Percentiles rank a stretch among this genome's conserved stretches.
Evolutionary conservation across 768 basidiomycete species (phyloP).

Genomic region (Rhizopogon roseolus): DNA sequence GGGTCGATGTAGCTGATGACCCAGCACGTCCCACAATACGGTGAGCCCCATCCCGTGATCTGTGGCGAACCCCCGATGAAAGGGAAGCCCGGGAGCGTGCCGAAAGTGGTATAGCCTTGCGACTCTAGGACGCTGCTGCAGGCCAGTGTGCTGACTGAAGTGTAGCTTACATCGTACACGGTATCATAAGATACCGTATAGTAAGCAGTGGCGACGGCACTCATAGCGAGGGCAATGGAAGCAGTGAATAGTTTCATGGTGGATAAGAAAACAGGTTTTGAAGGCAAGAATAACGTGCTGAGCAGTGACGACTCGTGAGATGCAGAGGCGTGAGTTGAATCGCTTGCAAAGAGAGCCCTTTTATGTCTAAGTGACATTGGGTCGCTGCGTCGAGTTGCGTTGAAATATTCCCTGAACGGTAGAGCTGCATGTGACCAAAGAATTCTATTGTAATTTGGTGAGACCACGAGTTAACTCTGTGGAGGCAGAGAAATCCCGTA

Average conservation of each 20-base stretch:
- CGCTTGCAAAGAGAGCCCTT: background rate
- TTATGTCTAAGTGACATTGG: background rate
- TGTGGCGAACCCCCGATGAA: slow-evolving; percentile 52
- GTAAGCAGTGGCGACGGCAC: slow-evolving; percentile 6
- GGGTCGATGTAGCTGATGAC: slow-evolving; percentile 40
- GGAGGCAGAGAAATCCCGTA: background rate
- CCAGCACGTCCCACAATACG: slow-evolving; percentile 60
- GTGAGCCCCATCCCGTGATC: slow-evolving; percentile 47
- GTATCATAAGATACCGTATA: slow-evolving; percentile 37
- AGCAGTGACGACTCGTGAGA: background rate
- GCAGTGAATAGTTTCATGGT: background rate
- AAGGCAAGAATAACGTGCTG: background rate
- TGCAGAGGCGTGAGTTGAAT: background rate
- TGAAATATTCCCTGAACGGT: too few relatives aligned
- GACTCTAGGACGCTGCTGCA: slow-evolving; percentile 44
- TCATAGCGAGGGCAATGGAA: slow-evolving; percentile 5
- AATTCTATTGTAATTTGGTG: too few relatives aligned
- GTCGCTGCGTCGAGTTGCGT: background rate
- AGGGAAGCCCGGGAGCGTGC: slow-evolving; percentile 52
- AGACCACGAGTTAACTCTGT: background rate
- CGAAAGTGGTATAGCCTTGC: slow-evolving; percentile 42
- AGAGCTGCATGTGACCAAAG: too few relatives aligned
- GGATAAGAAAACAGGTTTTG: background rate
- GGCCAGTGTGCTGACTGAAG: slow-evolving; percentile 37
- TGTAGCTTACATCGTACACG: slow-evolving; percentile 41